Evolutionary conservation across 2,329 filamentous ascomycete genomes (phyloP).

Genomic region (Phialophora macrospora): DNA sequence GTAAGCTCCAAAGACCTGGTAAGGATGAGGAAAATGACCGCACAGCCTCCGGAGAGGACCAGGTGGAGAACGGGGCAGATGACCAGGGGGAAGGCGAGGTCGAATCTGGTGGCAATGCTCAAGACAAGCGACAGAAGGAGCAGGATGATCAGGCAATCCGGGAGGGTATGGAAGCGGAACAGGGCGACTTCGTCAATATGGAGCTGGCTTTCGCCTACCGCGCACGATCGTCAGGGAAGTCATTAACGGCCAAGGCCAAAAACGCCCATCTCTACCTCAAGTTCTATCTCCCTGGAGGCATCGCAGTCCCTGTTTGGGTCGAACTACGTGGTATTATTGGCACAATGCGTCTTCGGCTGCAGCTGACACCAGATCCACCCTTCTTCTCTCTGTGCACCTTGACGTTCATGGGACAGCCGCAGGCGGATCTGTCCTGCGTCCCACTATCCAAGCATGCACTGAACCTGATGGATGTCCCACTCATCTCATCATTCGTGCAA

Average conservation of each 20-base stretch:
- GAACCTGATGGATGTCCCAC: conserved; percentile 75
- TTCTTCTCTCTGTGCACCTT: conserved; percentile 77
- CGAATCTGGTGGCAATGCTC: conserved; percentile 44
- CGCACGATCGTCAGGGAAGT: conserved; percentile 64
- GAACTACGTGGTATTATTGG: conserved; percentile 74
- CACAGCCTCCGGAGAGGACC: conserved; percentile 49
- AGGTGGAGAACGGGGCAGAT: conserved; percentile 38
- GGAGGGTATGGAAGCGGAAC: conserved; percentile 74
- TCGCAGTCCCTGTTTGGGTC: conserved; percentile 72
- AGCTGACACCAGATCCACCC: conserved; percentile 75
- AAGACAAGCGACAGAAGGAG: conserved; percentile 47
- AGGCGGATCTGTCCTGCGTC: conserved; percentile 71
- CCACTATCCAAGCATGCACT: conserved; percentile 71
- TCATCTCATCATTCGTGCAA: conserved; percentile 77
- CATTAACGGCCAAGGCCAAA: conserved; percentile 66
- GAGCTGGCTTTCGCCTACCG: conserved; percentile 77
- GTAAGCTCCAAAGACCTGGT: conserved; percentile 52
- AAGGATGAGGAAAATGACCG: conserved; percentile 57
- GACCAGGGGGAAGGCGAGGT: conserved; percentile 52
- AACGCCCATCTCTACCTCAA: conserved; percentile 74
- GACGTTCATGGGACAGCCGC: conserved; percentile 75
- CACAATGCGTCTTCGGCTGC: conserved; percentile 69
- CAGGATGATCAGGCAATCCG: conserved; percentile 47
- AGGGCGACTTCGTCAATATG: conserved; percentile 77
- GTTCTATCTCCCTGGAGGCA: conserved; percentile 67